Evolutionary conservation across 805 yeast genomes (phyloP).

Genomic region (Metschnikowia peoriensis): DNA sequence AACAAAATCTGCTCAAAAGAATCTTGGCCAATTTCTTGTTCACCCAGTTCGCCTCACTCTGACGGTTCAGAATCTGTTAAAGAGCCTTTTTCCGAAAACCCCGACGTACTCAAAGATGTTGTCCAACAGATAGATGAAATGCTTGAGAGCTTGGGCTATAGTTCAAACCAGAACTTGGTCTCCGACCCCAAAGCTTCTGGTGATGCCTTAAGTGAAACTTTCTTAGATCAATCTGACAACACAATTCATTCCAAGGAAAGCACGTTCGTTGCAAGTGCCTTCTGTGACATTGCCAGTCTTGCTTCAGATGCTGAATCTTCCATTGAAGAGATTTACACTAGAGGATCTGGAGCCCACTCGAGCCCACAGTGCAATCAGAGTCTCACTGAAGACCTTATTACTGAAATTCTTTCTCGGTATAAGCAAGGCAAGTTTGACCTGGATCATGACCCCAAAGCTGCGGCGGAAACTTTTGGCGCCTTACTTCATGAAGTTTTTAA

Average conservation of each 20-base stretch:
- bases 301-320: background rate
- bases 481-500: background rate
- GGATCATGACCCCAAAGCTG: background rate
- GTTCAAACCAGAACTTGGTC: background rate
- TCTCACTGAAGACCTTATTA: background rate
- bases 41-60: no score
- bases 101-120: background rate
- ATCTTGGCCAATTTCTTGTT: no score
- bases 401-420: background rate
- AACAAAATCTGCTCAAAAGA: no score
- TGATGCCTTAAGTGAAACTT: no score
- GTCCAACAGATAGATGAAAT: background rate
- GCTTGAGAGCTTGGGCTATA: background rate
- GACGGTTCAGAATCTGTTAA: no score
- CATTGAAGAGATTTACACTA: background rate
- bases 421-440: background rate
- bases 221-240: no score
- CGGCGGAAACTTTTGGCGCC: background rate
- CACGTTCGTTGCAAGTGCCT: background rate
- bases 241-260: no score
- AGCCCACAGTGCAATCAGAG: background rate
- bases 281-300: background rate
- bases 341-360: background rate
- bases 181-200: background rate
- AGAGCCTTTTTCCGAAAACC: background rate